Percentiles rank a stretch among this genome's conserved stretches.
These are phyloP conservation scores for Cladobotryum mycophilum DNA, from an alignment of 2,329 filamentous ascomycete species.

Conservation along the genomic window DNA sequence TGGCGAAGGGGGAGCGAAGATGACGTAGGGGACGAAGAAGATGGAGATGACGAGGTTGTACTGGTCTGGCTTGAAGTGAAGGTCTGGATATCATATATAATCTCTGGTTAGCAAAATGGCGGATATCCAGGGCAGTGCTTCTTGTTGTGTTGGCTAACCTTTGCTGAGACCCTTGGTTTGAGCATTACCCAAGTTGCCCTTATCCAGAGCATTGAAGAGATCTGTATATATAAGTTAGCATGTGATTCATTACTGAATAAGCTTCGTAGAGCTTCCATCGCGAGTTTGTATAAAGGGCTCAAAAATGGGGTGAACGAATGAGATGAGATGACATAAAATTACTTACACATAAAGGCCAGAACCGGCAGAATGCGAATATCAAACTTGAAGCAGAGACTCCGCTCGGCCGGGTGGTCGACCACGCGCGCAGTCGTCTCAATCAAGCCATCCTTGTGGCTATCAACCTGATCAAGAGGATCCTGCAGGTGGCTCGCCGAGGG, in stretches of 20 bases:
- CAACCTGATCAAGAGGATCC: constrained; percentile 11
- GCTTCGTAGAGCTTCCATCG: too few relatives aligned
- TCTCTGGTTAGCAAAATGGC: constrained; percentile 8
- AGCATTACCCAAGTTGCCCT: constrained; percentile 43
- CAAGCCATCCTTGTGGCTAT: constrained; percentile 11
- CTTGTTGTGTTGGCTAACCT: constrained; percentile 12
- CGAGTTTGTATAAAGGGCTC: neutral
- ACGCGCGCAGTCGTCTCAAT: constrained; percentile 22
- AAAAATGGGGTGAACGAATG: too few relatives aligned
- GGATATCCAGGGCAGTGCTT: neutral
- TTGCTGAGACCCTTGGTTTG: constrained; percentile 45
- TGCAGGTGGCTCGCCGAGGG: neutral
- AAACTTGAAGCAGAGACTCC: constrained; percentile 47
- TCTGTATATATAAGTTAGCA: constrained; percentile 20
- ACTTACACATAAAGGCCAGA: constrained; percentile 46
- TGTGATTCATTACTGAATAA: too few relatives aligned
- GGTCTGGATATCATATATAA: constrained; percentile 21
- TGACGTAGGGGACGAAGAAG: constrained; percentile 70
- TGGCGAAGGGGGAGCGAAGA: constrained; percentile 55
- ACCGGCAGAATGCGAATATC: constrained; percentile 49
- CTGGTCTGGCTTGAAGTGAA: constrained; percentile 51
- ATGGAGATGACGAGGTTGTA: constrained; percentile 67
- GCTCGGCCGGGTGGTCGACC: constrained; percentile 40
- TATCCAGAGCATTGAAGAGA: constrained; percentile 43
- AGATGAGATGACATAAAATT: too few relatives aligned